Evolutionary conservation across 768 basidiomycete genomes (phyloP).

Genomic region (Lactarius sp.): DNA sequence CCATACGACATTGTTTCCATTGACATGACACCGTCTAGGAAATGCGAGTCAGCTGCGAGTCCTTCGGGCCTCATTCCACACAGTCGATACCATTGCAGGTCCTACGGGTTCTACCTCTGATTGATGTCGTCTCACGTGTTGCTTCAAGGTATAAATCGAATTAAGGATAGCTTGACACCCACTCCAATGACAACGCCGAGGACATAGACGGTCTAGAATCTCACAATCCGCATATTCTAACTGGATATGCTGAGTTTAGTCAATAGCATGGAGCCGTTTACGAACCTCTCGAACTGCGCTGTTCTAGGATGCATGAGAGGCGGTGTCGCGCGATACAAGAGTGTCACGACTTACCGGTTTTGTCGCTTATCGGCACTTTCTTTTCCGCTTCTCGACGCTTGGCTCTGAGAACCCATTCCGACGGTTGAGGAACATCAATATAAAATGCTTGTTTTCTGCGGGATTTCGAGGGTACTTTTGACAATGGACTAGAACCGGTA

Average conservation of each 20-base stretch:
- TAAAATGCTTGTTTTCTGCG: constrained; percentile 10
- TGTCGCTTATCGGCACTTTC: neutral
- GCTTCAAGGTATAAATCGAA: constrained; percentile 23
- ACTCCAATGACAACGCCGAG: constrained; percentile 18
- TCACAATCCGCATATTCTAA: constrained; percentile 21
- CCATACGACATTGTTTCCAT: constrained; percentile 24
- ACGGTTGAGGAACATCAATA: constrained; percentile 7
- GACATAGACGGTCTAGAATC: constrained; percentile 19
- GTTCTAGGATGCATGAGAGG: constrained; percentile 8
- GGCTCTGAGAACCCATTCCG: constrained; percentile 19
- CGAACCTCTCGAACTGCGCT: constrained; percentile 16
- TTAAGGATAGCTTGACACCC: constrained; percentile 23
- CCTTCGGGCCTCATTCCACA: constrained; percentile 1
- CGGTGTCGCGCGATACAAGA: neutral
- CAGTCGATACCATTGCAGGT: constrained; percentile 12
- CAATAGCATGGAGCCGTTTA: neutral
- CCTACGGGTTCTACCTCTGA: constrained; percentile 18
- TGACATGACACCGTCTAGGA: constrained; percentile 22
- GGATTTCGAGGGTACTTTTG: neutral
- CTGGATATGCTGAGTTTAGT: constrained; percentile 11
- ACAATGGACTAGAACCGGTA: neutral
- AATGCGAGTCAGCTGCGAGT: constrained; percentile 5
- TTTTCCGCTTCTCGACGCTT: constrained; percentile 14
- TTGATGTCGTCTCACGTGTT: constrained; percentile 22
- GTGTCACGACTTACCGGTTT: constrained; percentile 1